Evolutionary conservation across 1,284 basidiomycete genomes (phyloP).

Genomic region (Dichomitus squalens): DNA sequence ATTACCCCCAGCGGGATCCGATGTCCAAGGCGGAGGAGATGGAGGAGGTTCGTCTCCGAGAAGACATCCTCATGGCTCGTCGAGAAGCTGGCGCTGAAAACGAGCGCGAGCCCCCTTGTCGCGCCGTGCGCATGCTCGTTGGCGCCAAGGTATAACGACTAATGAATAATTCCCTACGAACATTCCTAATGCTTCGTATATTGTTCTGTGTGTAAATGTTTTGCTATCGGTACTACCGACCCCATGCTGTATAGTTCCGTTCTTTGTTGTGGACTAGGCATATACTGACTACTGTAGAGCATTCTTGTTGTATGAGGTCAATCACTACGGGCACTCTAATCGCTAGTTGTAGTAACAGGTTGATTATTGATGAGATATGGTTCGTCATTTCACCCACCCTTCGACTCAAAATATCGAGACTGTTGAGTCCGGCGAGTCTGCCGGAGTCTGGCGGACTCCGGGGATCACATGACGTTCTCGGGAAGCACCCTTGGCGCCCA

Average conservation of each 20-base stretch:
- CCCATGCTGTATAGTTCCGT: not conserved
- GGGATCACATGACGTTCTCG: no score
- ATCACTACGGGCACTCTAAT: not conserved
- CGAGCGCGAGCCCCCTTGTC: conserved; percentile 56
- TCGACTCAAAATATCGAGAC: no score
- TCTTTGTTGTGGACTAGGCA: not conserved
- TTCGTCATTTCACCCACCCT: no score
- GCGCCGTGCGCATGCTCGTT: conserved; percentile 60
- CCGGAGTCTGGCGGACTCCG: no score
- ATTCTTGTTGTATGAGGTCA: not conserved
- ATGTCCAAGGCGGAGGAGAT: conserved; percentile 65
- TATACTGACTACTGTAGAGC: not conserved
- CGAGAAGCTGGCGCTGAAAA: conserved; percentile 50
- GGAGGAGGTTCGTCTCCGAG: conserved; percentile 64
- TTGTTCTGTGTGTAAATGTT: not conserved
- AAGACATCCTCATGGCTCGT: conserved; percentile 63
- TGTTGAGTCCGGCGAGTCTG: no score
- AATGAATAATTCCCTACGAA: not conserved
- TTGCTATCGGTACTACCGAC: not conserved
- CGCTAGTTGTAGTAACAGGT: no score
- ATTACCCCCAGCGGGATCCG: conserved; percentile 58
- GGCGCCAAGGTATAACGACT: conserved; percentile 50
- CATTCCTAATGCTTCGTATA: not conserved
- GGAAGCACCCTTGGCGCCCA: no score
- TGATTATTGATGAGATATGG: no score